Conservation (phyloP, 176 grass and related monocot genomes). For the Eremochloa ophiuroides region DNA sequence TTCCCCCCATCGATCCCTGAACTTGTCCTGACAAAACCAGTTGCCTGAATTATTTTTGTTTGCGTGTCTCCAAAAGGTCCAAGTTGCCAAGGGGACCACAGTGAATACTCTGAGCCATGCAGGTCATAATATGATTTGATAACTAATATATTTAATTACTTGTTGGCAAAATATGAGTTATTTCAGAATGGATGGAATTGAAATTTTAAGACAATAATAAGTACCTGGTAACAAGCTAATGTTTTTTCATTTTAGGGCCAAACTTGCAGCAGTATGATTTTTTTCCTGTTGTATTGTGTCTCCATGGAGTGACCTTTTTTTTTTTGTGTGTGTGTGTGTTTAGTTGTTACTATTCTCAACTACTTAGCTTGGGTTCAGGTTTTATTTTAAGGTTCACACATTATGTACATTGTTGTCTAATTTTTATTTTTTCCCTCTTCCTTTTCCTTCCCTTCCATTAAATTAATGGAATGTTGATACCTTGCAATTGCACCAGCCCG, state of each 20-base stretch:
- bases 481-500: conserved; percentile 22
- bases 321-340: too few species aligned
- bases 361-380: background rate
- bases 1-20: background rate
- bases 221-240: background rate
- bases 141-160: background rate
- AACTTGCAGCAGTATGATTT: background rate
- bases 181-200: background rate
- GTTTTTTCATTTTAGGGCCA: background rate
- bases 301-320: background rate
- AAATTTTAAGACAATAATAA: background rate
- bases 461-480: conserved; percentile 24
- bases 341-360: background rate
- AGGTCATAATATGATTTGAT: background rate
- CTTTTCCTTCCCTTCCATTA: conserved; percentile 23
- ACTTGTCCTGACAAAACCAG: background rate
- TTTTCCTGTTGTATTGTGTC: background rate
- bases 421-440: conserved; percentile 15
- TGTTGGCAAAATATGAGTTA: background rate
- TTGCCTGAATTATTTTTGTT: background rate
- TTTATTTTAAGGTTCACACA: conserved; percentile 30
- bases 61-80: background rate
- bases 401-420: conserved; percentile 19
- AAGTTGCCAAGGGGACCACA: background rate
- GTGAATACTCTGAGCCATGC: background rate